Evolutionary conservation across 805 yeast species (phyloP), one percentile per base, ranked within the genome.

Genomic region (Saturnispora mendoncae): DNA sequence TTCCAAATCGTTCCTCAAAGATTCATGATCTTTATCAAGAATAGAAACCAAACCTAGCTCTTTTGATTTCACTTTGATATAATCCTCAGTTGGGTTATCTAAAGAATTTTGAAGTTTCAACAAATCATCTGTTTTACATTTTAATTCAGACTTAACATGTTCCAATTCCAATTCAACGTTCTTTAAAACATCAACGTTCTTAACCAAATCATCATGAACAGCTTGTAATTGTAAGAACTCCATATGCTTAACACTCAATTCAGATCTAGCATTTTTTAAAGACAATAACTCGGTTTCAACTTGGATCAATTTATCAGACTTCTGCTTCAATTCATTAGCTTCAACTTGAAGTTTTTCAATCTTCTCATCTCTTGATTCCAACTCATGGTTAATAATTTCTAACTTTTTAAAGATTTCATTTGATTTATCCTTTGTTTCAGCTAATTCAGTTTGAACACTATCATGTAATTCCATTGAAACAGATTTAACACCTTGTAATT

Each of bases 61-160:
- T 12, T 33, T 26, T 20, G 51, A 38, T 42, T 55, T 43, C 14
- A 42, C 36, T 43, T 43, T 41, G 10, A 60, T 31, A 35, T 58
- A 60, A 3, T 55, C 59, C 6, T 37, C 32, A 18, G 52, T 36
- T 15, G 63, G 46, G 4, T 15, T 5, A 9, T 43, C 46, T 20
- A 40, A 6, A 2, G 28, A 19, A 3, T 33, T 14, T 28, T 43
- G 34, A 14, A 44, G n/a, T 9, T 27, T 9, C 4, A 20, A 8
- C 12, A 47, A 25, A n/a, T 46, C 45, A 14, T 27, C 8, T 6
- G 42, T 31, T 7, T 39, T 42, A 1, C 14, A 6, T 15, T 37
- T 35, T 18, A 43, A 15, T 3, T 40, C 29, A 7, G 37, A 26
- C 19, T 35, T 27, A 9, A 32, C 9, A 6, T 31, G 9, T 20